Conservation (phyloP, 1,284 basidiomycete genomes). For the Xerocomus minutiporus region DNA sequence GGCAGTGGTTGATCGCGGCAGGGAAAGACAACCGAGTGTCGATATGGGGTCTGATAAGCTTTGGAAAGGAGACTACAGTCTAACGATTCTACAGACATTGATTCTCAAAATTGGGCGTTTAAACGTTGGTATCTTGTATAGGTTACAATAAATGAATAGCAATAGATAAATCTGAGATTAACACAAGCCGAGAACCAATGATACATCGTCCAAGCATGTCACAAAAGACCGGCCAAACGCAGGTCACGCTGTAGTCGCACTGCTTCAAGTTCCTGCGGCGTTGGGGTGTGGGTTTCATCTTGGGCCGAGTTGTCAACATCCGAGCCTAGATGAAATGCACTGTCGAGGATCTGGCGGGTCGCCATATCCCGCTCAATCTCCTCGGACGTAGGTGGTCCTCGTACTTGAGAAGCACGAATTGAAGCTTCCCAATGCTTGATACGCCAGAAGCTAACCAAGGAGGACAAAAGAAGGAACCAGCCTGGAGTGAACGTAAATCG, state of each 20-base stretch:
- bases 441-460: conserved; percentile 77
- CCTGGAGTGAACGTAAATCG: conserved; percentile 39
- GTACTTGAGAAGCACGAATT: conserved; percentile 44
- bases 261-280: conserved; percentile 38
- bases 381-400: conserved; percentile 37
- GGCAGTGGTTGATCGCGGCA: conserved; percentile 68
- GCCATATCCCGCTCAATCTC: conserved; percentile 44
- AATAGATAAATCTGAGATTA: conserved; percentile 10
- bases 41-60: conserved; percentile 75
- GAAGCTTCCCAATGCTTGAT: conserved; percentile 77
- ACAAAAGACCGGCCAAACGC: conserved; percentile 52
- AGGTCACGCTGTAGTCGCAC: conserved; percentile 48
- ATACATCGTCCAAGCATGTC: conserved; percentile 9
- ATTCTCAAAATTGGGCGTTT: not conserved
- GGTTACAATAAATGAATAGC: conserved; percentile 17
- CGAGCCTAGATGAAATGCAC: conserved; percentile 41
- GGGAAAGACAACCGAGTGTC: conserved; percentile 73
- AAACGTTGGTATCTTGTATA: conserved; percentile 8
- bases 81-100: not conserved
- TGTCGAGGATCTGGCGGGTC: conserved; percentile 45
- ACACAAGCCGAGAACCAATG: not conserved
- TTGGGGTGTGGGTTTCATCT: conserved; percentile 27
- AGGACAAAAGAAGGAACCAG: conserved; percentile 85
- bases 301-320: conserved; percentile 17
- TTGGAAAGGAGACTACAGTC: conserved; percentile 37